Percentiles rank a stretch among this genome's conserved stretches.
Conservation (phyloP, 148 eudicot genomes). For the Rhododendron henanense region DNA sequence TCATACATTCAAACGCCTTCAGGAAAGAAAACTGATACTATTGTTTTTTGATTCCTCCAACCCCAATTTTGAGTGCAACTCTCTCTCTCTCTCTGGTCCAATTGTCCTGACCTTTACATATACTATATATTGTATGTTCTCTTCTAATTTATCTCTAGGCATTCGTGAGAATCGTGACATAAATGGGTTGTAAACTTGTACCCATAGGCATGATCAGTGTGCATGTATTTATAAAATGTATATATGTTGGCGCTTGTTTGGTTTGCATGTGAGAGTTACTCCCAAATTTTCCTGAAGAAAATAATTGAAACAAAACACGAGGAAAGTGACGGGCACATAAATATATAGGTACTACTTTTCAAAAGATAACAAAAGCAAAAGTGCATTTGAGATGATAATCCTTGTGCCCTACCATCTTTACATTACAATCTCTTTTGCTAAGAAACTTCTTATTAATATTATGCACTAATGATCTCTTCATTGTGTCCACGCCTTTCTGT, state of each 20-base stretch:
- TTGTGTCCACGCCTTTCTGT: conserved; percentile 13
- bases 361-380: conserved; percentile 28
- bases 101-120: neutral
- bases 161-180: neutral
- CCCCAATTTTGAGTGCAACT: neutral
- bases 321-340: conserved; percentile 26
- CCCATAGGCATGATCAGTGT: neutral
- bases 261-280: neutral
- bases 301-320: conserved; percentile 11
- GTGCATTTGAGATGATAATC: conserved; percentile 29
- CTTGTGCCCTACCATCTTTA: conserved; percentile 28
- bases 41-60: neutral
- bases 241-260: neutral
- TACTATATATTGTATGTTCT: neutral
- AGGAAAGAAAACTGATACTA: neutral
- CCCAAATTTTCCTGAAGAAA: neutral
- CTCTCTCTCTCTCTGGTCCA: neutral
- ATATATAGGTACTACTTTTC: conserved; percentile 1
- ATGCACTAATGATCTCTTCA: conserved; percentile 4
- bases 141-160: neutral
- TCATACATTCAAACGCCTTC: neutral
- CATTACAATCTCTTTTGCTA: conserved; percentile 10
- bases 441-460: conserved; percentile 26
- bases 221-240: neutral
- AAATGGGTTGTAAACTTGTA: neutral